A percentile compares a stretch with the other conserved stretches of the same genome.
Conservation (phyloP, 208 protist genomes). For the Trypanosoma boissoni region DNA sequence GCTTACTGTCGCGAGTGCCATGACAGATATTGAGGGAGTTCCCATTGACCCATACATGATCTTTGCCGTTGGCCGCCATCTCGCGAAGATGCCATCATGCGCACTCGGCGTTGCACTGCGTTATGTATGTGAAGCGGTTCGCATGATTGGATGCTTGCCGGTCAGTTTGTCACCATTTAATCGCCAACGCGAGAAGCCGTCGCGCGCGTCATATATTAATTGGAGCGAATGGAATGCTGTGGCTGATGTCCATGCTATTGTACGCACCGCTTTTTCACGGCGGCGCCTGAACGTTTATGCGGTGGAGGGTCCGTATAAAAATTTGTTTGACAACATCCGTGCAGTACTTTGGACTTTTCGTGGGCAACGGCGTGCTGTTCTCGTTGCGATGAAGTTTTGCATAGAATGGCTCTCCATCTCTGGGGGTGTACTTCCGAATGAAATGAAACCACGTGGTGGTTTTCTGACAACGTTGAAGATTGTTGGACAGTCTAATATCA, state of each 20-base stretch:
- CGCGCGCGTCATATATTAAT: conserved; percentile 30
- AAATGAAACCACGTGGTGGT: conserved; percentile 18
- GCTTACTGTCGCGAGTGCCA: conserved; percentile 66
- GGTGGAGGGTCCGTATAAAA: conserved; percentile 61
- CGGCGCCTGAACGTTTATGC: conserved; percentile 50
- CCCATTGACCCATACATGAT: conserved; percentile 86
- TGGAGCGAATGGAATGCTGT: conserved; percentile 45
- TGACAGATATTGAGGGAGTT: conserved; percentile 71
- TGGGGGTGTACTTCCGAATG: conserved; percentile 55
- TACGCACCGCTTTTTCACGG: conserved; percentile 58
- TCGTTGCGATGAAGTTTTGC: conserved; percentile 64
- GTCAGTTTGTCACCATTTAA: conserved; percentile 44
- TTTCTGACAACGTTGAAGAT: conserved; percentile 81
- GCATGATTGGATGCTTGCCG: conserved; percentile 62
- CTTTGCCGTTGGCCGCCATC: conserved; percentile 61
- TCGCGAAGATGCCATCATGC: conserved; percentile 32
- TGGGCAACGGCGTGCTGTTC: conserved; percentile 45
- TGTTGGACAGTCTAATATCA: conserved; percentile 53
- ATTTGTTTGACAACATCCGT: conserved; percentile 77
- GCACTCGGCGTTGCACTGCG: conserved; percentile 67
- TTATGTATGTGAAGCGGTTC: conserved; percentile 58
- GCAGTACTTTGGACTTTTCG: conserved; percentile 75
- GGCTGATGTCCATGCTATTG: conserved; percentile 30
- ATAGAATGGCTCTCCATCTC: conserved; percentile 52
- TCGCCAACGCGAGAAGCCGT: conserved; percentile 26